phyloP scores from a whole-genome alignment of 192 early-diverging fungal genomes.

The Phlyctochytrium arcticum region DNA sequence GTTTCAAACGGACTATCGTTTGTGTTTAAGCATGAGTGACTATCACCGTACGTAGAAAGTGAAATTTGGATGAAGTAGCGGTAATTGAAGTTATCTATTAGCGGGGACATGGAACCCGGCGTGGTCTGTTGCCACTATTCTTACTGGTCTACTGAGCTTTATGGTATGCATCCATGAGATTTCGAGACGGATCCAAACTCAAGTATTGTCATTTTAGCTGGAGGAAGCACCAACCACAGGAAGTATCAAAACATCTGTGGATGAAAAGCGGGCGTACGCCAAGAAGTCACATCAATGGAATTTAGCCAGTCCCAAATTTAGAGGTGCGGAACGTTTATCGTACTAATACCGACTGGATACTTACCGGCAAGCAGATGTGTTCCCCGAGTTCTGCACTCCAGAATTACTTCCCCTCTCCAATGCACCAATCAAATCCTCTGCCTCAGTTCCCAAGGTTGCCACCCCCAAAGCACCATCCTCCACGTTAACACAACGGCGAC shows the following conservation, averaged over 20 bases:
- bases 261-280: slow-evolving; percentile 77
- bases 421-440: slow-evolving; percentile 9
- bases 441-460: neutral
- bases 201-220: slow-evolving; percentile 18
- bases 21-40: slow-evolving; percentile 97
- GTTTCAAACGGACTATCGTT: slow-evolving; percentile 85
- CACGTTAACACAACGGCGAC: neutral
- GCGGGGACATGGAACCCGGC: slow-evolving; percentile 87
- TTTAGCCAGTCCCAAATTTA: slow-evolving; percentile 66
- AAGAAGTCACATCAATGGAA: slow-evolving; percentile 78
- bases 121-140: slow-evolving; percentile 95
- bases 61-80: neutral
- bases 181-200: neutral
- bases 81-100: slow-evolving; percentile 3
- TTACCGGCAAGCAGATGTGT: slow-evolving; percentile 52
- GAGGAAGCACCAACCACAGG: slow-evolving; percentile 92
- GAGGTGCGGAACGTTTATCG: slow-evolving; percentile 41
- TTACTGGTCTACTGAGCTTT: slow-evolving; percentile 92
- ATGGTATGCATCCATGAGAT: slow-evolving; percentile 63
- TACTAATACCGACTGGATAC: neutral
- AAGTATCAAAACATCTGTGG: slow-evolving; percentile 73
- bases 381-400: slow-evolving; percentile 76
- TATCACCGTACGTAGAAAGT: slow-evolving; percentile 52
- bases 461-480: no score
- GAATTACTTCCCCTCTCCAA: slow-evolving; percentile 43